These are phyloP conservation scores for Amylostereum areolatum DNA, from an alignment of 1,284 basidiomycete genomes.

Conservation along the genomic window DNA sequence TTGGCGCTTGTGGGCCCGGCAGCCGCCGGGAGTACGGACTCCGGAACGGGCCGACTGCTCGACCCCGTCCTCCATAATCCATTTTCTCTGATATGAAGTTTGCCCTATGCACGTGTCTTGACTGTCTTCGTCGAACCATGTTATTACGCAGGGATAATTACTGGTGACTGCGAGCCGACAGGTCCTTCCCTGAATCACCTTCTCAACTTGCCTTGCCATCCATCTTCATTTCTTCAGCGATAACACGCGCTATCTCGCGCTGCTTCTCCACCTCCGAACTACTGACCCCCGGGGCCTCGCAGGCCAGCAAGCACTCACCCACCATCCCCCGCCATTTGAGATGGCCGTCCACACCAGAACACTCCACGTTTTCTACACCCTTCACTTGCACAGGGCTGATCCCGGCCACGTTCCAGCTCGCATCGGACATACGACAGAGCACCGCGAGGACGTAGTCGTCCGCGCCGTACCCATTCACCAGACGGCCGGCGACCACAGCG, in stretches of 20 bases:
- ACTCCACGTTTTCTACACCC: slow-evolving; percentile 67
- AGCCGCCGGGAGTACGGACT: no score
- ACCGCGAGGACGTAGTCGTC: slow-evolving; percentile 75
- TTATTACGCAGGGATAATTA: no score
- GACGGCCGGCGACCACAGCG: slow-evolving; percentile 60
- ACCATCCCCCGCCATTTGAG: slow-evolving; percentile 50
- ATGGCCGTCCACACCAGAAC: slow-evolving; percentile 47
- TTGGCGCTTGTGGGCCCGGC: no score
- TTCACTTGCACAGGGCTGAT: slow-evolving; percentile 56
- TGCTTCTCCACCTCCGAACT: slow-evolving; percentile 31
- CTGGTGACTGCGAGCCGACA: no score
- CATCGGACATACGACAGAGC: slow-evolving; percentile 59
- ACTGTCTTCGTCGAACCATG: no score
- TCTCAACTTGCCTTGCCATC: neutral
- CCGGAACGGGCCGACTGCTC: no score
- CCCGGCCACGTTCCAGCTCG: slow-evolving; percentile 66
- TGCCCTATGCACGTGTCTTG: no score
- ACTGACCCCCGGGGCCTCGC: slow-evolving; percentile 34
- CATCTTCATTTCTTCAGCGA: neutral
- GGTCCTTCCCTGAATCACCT: no score
- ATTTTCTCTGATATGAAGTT: no score
- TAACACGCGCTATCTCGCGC: neutral
- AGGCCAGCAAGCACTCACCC: slow-evolving; percentile 36
- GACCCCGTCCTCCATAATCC: no score
- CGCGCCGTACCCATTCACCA: slow-evolving; percentile 69